Percentiles rank a stretch among this genome's conserved stretches.
These are phyloP conservation scores for Triticum turgidum DNA, from an alignment of 176 grass and related monocot genomes.

Conservation along the genomic window DNA sequence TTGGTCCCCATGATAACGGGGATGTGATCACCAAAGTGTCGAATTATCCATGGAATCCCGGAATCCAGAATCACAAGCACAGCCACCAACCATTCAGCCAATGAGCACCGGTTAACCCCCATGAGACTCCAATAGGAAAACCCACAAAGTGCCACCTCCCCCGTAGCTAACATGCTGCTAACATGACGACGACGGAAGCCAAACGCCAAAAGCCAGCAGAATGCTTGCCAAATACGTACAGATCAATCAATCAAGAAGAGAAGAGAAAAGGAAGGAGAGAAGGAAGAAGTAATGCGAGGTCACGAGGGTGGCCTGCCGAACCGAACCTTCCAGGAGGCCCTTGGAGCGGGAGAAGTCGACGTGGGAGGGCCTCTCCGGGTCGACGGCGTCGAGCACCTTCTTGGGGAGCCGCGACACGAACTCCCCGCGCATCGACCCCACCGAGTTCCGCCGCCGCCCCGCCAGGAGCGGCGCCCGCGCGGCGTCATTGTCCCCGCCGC, in stretches of 20 bases:
- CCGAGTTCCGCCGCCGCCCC: constrained; percentile 55
- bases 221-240: neutral
- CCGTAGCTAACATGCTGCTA: neutral
- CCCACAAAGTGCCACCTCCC: neutral
- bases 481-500: constrained; percentile 23
- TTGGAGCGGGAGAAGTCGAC: constrained; percentile 72
- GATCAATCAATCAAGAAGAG: neutral
- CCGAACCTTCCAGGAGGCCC: constrained; percentile 57
- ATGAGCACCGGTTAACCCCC: neutral
- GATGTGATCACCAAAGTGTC: neutral
- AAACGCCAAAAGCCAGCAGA: neutral
- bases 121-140: neutral
- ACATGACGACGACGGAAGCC: neutral
- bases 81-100: neutral
- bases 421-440: constrained; percentile 58
- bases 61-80: constrained; percentile 4
- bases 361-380: constrained; percentile 60
- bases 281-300: neutral
- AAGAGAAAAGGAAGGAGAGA: neutral
- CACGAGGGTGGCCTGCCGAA: neutral
- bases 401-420: constrained; percentile 75
- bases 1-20: neutral
- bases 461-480: constrained; percentile 52
- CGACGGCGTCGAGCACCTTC: constrained; percentile 74
- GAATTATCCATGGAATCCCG: constrained; percentile 8